phyloP scores from a whole-genome alignment of 2,329 filamentous ascomycete genomes.

The Pseudocercospora pini-densiflorae region DNA sequence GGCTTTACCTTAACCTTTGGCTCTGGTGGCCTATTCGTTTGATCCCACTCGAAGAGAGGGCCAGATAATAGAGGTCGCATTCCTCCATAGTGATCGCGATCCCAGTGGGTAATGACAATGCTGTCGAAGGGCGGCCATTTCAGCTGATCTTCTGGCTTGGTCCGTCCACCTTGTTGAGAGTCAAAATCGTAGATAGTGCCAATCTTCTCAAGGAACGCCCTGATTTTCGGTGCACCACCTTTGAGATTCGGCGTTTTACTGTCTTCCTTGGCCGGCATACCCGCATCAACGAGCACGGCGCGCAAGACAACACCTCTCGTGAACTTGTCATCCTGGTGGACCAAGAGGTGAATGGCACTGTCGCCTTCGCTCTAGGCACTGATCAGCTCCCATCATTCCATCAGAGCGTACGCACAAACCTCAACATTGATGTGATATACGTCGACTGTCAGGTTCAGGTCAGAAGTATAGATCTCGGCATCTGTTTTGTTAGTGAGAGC shows the following conservation, averaged over 20 bases:
- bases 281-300: not conserved
- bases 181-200: not conserved
- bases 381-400: not conserved
- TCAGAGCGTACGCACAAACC: not conserved
- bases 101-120: not conserved
- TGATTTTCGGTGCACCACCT: not conserved
- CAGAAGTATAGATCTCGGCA: not conserved
- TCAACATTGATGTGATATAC: conserved; percentile 6
- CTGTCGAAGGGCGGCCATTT: not conserved
- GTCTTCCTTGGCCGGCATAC: not conserved
- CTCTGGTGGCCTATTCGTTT: not conserved
- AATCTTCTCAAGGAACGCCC: not conserved
- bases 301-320: not conserved
- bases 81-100: not conserved
- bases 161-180: not conserved
- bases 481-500: not conserved
- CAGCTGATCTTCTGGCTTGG: not conserved
- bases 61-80: not conserved
- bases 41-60: not conserved
- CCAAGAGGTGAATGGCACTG: not conserved
- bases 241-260: not conserved
- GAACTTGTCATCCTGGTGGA: not conserved
- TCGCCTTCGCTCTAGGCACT: not conserved
- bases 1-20: not conserved
- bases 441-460: not conserved